phyloP scores from a whole-genome alignment of 306 rosid species.

The Potentilla sterilis region DNA sequence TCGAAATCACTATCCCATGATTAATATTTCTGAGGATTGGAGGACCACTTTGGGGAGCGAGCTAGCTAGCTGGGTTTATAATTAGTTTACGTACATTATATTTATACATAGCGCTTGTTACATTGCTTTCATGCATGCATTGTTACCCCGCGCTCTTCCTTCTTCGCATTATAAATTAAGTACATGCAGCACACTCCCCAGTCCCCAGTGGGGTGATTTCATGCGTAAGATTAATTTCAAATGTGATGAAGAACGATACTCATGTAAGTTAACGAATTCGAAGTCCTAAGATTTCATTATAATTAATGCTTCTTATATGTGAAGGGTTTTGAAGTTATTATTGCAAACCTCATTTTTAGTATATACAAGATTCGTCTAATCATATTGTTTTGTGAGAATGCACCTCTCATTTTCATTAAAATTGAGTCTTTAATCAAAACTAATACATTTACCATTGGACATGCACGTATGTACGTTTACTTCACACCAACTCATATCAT shows the following conservation, averaged over 20 bases:
- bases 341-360: too few species aligned
- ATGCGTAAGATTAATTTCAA: background rate
- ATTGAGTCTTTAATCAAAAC: too few species aligned
- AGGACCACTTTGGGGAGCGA: conserved; percentile 45
- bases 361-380: too few species aligned
- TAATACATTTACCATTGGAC: background rate
- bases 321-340: background rate
- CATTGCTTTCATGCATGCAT: conserved; percentile 13
- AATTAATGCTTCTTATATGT: too few species aligned
- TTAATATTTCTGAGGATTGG: background rate
- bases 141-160: background rate
- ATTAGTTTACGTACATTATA: background rate
- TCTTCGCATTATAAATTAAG: background rate
- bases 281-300: background rate
- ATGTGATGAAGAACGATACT: too few species aligned
- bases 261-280: background rate
- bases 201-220: background rate
- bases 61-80: background rate
- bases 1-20: background rate
- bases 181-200: too few species aligned
- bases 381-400: too few species aligned
- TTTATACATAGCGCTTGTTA: conserved; percentile 2
- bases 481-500: background rate
- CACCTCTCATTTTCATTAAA: too few species aligned
- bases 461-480: background rate